Base-by-base conservation (phyloP, 23 red algal genomes). In the Pyropia haitanensis region DNA sequence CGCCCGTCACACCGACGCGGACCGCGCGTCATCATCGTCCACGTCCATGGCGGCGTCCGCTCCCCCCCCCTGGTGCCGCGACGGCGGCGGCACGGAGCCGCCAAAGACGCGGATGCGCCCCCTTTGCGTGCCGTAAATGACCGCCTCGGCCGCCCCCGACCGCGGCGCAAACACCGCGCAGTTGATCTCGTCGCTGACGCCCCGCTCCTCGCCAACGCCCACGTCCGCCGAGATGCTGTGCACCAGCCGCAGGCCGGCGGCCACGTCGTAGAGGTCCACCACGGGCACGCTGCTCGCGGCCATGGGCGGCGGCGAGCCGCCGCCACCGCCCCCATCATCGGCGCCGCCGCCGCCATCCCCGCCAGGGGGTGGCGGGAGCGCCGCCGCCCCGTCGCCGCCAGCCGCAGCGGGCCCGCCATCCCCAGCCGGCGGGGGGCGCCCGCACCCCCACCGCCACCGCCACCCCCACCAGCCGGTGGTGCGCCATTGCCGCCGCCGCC, bases 111-210 rank as follows among this genome's bases (percentile, higher is more conserved):
- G 77, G 46, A 92, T 92, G 51, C 88, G 79, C 8, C 88, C 88
- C 46, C 71, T 92, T 71, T 92, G 88, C 50, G 77, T 92, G 19
- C 88, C 88, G 56, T 92, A 92, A 68, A 82, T 66, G 31, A 92
- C 67, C 19, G 68, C 88, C 61, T 78, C 72, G 25, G 78, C 73
- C 2, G 76, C n/a, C 22, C 68, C 71, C 0, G 33, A 18, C 16
- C 57, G 46, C 26, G 78, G 70, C 18, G 77, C 75, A 79, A 92
- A 92, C 30, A 92, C 70, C 0, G 88, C 88, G 16, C 81, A 76
- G 53, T 92, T 92, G 66, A 92, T 92, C 76, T 92, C 88, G 51
- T 92, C 88, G 48, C 76, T 63, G 4, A 80, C 68, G 9, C 77
- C 75, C 26, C 71, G 74, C 22, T 68, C 79, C 25, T 74, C 71